phyloP scores from a whole-genome alignment of 108 stramenopile genomes.

The Skeletonema tropicum region DNA sequence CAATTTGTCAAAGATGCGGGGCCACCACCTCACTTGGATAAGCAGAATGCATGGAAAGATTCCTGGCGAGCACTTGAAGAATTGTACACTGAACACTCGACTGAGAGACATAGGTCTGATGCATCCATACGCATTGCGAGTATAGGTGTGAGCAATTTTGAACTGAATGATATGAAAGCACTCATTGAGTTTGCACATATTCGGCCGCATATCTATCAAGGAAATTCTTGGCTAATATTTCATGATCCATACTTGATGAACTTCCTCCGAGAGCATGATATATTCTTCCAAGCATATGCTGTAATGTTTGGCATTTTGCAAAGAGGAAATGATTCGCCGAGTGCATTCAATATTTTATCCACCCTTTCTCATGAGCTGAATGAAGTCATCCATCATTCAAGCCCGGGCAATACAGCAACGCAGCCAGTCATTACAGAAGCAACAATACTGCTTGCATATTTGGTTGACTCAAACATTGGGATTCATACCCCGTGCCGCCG shows the following conservation, averaged over 20 bases:
- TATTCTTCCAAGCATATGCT: conserved; percentile 72
- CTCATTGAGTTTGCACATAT: conserved; percentile 50
- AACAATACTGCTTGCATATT: conserved; percentile 37
- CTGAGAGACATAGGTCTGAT: not conserved
- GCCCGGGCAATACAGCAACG: not conserved
- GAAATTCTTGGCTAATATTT: conserved; percentile 74
- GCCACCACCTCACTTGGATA: conserved; percentile 74
- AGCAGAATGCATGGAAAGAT: conserved; percentile 77
- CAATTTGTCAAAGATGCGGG: conserved; percentile 61
- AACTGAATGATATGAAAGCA: conserved; percentile 65
- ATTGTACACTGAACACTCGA: conserved; percentile 37
- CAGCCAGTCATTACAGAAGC: conserved; percentile 24
- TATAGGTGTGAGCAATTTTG: conserved; percentile 90
- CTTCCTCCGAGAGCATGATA: conserved; percentile 52
- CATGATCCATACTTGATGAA: conserved; percentile 71
- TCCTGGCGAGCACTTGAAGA: conserved; percentile 87
- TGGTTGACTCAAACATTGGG: conserved; percentile 24
- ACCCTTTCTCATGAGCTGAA: conserved; percentile 20
- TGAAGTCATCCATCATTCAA: conserved; percentile 8
- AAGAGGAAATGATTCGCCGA: conserved; percentile 29
- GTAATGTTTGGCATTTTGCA: conserved; percentile 65
- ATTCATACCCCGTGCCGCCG: conserved; percentile 41
- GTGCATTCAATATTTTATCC: conserved; percentile 31
- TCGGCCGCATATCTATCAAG: conserved; percentile 71
- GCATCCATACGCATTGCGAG: conserved; percentile 48